Evolutionary conservation across 176 grass and related monocot genomes (phyloP), one percentile per base, ranked within the genome.

Genomic region (Triticum monococcum): DNA sequence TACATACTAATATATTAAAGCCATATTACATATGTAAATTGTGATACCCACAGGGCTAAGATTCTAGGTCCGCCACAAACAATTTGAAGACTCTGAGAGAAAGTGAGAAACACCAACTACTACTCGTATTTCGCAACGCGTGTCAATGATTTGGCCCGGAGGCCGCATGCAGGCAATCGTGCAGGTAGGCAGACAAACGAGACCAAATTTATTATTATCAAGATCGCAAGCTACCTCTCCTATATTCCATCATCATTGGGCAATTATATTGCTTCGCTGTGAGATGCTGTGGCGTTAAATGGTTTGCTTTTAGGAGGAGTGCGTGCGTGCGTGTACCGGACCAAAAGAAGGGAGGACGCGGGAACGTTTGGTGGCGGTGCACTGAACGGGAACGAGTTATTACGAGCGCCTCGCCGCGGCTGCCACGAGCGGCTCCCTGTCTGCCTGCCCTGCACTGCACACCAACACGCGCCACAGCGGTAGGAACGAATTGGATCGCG

Each of bases 371-470:
- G 74, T 85, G 54, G 28, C 13, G 48, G 52, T 63, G 66, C 74
- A 57, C 66, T 89, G 83, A 59, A 81, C 78, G 48, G 56, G 54
- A 37, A 73, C 10, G 69, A 72, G 10, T 72, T 73, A 45, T 72
- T 25, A 4, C 26, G 54, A 63, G 7, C 18, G 25, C 12, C 9
- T 22, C 61, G 46, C 46, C 16, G 33, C 35, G 3, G 0, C 60
- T 22, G 54, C 86, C 26, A 78, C 78, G 50, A 32, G 54, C 88
- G 83, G 88, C 88, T 81, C 78, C 78, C 62, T 86, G 88, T 90
- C 67, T 35, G 5, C 25, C 41, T 50, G 43, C 8, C 24, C 43
- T 75, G 48, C 14, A 28, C 43, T 75, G 48, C 14, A 28, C 72
- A 45, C 40, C 18, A 24, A 43, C 70, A 2, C n/a, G 16, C n/a